Evolutionary conservation across 306 rosid species (phyloP).

Genomic region (Sicyos edulis): DNA sequence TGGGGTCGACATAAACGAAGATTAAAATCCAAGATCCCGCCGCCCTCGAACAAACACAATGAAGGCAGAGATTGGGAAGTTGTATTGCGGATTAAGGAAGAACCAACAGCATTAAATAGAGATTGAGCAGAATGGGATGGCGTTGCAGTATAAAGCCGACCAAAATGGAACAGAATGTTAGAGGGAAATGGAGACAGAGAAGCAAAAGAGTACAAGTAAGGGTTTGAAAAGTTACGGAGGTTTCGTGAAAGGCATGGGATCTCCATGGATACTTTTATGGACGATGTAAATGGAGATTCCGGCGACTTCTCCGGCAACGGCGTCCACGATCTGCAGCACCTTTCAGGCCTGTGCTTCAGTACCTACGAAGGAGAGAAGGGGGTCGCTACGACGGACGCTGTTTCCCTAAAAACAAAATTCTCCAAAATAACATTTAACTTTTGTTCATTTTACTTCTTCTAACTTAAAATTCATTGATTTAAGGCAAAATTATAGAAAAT

Average conservation of each 20-base stretch:
- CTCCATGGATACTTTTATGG: background rate
- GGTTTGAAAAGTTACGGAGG: conserved; percentile 12
- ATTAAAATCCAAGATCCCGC: background rate
- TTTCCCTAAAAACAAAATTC: too few species aligned
- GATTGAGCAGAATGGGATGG: conserved; percentile 16
- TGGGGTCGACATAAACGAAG: conserved; percentile 4
- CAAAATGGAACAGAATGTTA: background rate
- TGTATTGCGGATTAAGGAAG: conserved; percentile 24
- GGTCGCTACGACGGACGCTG: background rate
- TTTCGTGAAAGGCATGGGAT: background rate
- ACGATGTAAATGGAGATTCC: background rate
- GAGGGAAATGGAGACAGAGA: background rate
- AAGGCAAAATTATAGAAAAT: too few species aligned
- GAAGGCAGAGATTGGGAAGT: conserved; percentile 11
- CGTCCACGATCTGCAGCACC: background rate
- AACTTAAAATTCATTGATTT: too few species aligned
- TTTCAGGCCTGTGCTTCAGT: background rate
- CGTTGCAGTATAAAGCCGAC: conserved; percentile 20
- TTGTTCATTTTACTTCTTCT: too few species aligned
- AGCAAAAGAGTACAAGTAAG: conserved; percentile 6
- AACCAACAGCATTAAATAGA: conserved; percentile 24
- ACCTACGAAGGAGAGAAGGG: background rate
- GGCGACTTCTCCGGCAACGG: background rate
- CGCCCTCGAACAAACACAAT: background rate
- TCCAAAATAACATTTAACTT: too few species aligned